Evolutionary conservation across 352 stramenopile genomes (phyloP).

Genomic region (Phytophthora pisi): DNA sequence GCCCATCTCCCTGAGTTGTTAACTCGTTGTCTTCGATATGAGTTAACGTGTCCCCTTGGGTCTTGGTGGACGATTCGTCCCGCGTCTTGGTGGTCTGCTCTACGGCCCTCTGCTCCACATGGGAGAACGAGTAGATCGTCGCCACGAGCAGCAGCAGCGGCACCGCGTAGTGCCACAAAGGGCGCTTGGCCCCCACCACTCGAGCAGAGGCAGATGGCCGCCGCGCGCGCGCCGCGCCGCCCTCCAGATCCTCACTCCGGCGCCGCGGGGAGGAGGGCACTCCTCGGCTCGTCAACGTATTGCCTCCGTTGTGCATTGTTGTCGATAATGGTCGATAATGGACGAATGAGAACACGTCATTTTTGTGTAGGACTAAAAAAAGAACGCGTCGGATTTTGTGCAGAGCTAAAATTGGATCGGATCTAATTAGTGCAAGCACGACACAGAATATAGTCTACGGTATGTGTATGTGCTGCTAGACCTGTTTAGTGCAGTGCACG

Average conservation of each 20-base stretch:
- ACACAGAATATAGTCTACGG: too few relatives aligned
- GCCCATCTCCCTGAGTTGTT: conserved; percentile 4
- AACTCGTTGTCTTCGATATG: conserved; percentile 3
- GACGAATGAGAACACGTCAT: background rate
- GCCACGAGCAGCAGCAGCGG: conserved; percentile 14
- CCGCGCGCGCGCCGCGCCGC: background rate
- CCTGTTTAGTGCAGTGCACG: too few relatives aligned
- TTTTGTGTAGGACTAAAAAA: background rate
- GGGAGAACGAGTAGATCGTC: conserved; percentile 13
- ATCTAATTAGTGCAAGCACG: too few relatives aligned
- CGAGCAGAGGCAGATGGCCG: background rate
- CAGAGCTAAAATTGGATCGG: too few relatives aligned
- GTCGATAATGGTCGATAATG: conserved; percentile 8
- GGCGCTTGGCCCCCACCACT: background rate
- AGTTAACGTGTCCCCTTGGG: background rate
- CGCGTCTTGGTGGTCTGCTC: conserved; percentile 1
- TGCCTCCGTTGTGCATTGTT: conserved; percentile 23
- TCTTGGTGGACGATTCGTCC: conserved; percentile 5
- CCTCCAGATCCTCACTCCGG: conserved; percentile 14
- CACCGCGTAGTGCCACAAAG: conserved; percentile 23
- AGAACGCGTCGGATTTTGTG: too few relatives aligned
- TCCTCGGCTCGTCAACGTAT: conserved; percentile 23
- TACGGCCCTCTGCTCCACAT: background rate
- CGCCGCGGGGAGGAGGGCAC: background rate
- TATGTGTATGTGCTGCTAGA: too few relatives aligned